phyloP scores from a whole-genome alignment of 108 stramenopile genomes.

The Pseudonitzschia multistriata region DNA sequence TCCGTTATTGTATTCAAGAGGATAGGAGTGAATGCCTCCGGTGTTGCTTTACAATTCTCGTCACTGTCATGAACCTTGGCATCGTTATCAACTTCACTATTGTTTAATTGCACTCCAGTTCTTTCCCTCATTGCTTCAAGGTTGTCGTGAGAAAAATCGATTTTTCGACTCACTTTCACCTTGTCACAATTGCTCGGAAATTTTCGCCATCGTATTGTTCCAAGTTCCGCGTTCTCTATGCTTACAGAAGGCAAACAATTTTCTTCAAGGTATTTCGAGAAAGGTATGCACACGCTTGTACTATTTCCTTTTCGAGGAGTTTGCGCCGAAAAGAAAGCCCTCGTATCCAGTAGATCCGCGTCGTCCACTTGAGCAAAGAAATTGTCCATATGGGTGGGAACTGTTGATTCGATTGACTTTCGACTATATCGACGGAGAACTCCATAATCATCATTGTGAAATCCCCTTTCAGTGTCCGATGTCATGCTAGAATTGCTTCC shows the following conservation, averaged over 20 bases:
- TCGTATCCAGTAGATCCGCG: not conserved
- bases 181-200: constrained; percentile 2
- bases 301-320: constrained; percentile 1
- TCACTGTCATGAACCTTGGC: too few relatives aligned
- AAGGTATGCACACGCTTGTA: not conserved
- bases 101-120: not conserved
- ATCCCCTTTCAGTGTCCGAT: not conserved
- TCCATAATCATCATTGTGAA: constrained; percentile 17
- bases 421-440: constrained; percentile 8
- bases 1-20: not conserved
- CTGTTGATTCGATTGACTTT: constrained; percentile 14
- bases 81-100: too few relatives aligned
- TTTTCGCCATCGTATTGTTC: constrained; percentile 27
- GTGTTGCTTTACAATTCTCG: too few relatives aligned
- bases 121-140: not conserved
- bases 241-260: constrained; percentile 19
- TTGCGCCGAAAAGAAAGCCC: not conserved
- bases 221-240: constrained; percentile 22
- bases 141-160: constrained; percentile 8
- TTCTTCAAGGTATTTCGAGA: constrained; percentile 1
- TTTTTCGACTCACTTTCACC: not conserved
- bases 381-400: not conserved
- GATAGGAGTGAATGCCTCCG: not conserved
- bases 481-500: constrained; percentile 5
- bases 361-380: not conserved